Conservation (phyloP, 1,284 basidiomycete genomes). For the Somion occarium region DNA sequence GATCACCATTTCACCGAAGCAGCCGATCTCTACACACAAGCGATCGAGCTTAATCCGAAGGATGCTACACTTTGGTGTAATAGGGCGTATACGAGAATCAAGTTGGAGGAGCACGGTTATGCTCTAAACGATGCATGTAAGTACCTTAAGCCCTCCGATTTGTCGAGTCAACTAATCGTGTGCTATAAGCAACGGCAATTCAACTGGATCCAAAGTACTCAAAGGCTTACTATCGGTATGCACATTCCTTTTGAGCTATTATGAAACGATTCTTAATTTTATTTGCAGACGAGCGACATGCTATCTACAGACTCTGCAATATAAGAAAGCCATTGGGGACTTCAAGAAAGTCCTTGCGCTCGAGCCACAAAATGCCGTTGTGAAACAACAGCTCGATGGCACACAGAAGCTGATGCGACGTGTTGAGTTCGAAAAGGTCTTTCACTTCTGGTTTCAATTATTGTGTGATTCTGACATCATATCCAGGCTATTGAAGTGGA, state of each 20-base stretch:
- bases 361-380: slow-evolving; percentile 84
- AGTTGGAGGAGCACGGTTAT: slow-evolving; percentile 80
- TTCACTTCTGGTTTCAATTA: background rate
- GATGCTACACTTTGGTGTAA: slow-evolving; percentile 81
- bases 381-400: slow-evolving; percentile 77
- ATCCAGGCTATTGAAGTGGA: slow-evolving; percentile 79
- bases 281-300: slow-evolving; percentile 81
- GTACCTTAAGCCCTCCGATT: background rate
- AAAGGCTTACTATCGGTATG: slow-evolving; percentile 84
- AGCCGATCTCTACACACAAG: slow-evolving; percentile 72
- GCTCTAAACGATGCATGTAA: slow-evolving; percentile 73
- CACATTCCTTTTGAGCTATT: slow-evolving; percentile 6
- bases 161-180: background rate
- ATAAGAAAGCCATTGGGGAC: slow-evolving; percentile 80
- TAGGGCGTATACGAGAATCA: slow-evolving; percentile 74
- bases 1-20: slow-evolving; percentile 57
- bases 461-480: background rate
- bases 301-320: slow-evolving; percentile 85
- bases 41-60: slow-evolving; percentile 74
- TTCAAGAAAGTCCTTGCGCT: slow-evolving; percentile 84
- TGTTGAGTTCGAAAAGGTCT: slow-evolving; percentile 86
- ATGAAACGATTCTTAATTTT: background rate
- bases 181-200: slow-evolving; percentile 71
- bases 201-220: slow-evolving; percentile 86
- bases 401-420: slow-evolving; percentile 88